Percentiles rank a stretch among this genome's conserved stretches.
These are phyloP conservation scores for Fusarium sp. DNA, from an alignment of 2,329 filamentous ascomycete genomes.

Conservation along the genomic window DNA sequence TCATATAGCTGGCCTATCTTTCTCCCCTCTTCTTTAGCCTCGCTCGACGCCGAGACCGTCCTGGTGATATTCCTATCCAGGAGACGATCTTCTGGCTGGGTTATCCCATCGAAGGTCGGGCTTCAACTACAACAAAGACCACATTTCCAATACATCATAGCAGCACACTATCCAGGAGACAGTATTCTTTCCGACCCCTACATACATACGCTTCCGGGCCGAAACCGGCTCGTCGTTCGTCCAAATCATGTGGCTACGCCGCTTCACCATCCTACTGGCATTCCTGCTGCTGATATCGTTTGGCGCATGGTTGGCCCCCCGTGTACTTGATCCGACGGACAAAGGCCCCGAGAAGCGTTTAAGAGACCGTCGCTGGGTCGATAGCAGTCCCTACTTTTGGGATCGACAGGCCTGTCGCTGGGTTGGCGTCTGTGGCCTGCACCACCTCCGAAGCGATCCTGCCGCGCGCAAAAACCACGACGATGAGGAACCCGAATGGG, in stretches of 20 bases:
- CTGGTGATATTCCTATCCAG: slow-evolving; percentile 12
- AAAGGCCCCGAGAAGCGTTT: slow-evolving; percentile 70
- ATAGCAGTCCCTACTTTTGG: slow-evolving; percentile 77
- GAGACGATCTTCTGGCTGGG: too few species aligned
- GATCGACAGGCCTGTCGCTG: slow-evolving; percentile 83
- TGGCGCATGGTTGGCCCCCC: slow-evolving; percentile 63
- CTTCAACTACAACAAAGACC: too few species aligned
- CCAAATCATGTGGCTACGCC: slow-evolving; percentile 60
- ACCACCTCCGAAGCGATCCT: slow-evolving; percentile 75
- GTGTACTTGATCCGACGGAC: slow-evolving; percentile 72
- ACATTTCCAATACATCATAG: too few species aligned
- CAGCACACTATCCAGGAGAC: neutral
- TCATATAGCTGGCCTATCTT: slow-evolving; percentile 48
- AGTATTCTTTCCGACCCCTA: neutral
- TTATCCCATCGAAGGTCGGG: too few species aligned
- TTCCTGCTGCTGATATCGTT: slow-evolving; percentile 61
- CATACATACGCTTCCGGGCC: slow-evolving; percentile 11
- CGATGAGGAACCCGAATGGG: slow-evolving; percentile 48
- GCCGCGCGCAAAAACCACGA: slow-evolving; percentile 54
- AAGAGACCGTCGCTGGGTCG: slow-evolving; percentile 76
- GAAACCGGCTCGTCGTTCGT: slow-evolving; percentile 5
- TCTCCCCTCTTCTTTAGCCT: slow-evolving; percentile 1
- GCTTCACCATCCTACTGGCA: slow-evolving; percentile 54
- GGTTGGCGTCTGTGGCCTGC: slow-evolving; percentile 82
- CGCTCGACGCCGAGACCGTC: slow-evolving; percentile 12